Evolutionary conservation across 495 filamentous ascomycete genomes (phyloP).

Genomic region (Daldinia loculata): DNA sequence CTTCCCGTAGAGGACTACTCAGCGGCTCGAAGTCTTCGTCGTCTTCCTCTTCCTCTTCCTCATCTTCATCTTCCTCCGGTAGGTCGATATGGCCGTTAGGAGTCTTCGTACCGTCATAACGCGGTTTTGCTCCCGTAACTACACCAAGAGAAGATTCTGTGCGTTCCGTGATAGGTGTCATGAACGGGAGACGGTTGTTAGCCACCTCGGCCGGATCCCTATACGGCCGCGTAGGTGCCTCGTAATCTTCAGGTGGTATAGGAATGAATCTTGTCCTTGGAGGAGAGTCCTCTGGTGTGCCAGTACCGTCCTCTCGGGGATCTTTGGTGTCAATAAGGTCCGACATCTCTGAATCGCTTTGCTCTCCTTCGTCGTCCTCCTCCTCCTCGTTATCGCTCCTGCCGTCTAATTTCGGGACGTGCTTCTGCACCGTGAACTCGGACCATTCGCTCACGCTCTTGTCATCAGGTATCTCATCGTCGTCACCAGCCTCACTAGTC

Average conservation of each 20-base stretch:
- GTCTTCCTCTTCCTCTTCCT: slow-evolving; percentile 45
- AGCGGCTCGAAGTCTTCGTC: slow-evolving; percentile 62
- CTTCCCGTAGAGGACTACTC: slow-evolving; percentile 76
- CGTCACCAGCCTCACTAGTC: slow-evolving; percentile 54
- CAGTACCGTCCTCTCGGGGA: slow-evolving; percentile 46
- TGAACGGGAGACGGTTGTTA: slow-evolving; percentile 91
- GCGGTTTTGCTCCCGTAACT: slow-evolving; percentile 62
- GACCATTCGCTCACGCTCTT: slow-evolving; percentile 84
- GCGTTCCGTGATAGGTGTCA: slow-evolving; percentile 97
- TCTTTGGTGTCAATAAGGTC: slow-evolving; percentile 31
- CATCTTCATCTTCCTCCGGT: slow-evolving; percentile 51
- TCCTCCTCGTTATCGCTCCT: slow-evolving; percentile 43
- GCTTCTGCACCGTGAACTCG: slow-evolving; percentile 78
- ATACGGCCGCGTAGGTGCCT: slow-evolving; percentile 76
- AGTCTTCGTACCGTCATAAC: slow-evolving; percentile 69
- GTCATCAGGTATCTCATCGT: slow-evolving; percentile 61
- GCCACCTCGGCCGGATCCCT: slow-evolving; percentile 77
- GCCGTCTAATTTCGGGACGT: slow-evolving; percentile 65
- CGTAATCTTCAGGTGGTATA: slow-evolving; percentile 85
- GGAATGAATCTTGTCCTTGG: slow-evolving; percentile 62
- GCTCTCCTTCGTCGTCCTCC: slow-evolving; percentile 24
- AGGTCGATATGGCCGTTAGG: slow-evolving; percentile 63
- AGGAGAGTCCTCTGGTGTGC: slow-evolving; percentile 47
- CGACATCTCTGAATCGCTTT: slow-evolving; percentile 32
- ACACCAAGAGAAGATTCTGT: slow-evolving; percentile 85